A percentile compares a stretch with the other conserved stretches of the same genome.
Evolutionary conservation across 2,329 filamentous ascomycete genomes (phyloP).

Genomic region (Zarea fungicola): DNA sequence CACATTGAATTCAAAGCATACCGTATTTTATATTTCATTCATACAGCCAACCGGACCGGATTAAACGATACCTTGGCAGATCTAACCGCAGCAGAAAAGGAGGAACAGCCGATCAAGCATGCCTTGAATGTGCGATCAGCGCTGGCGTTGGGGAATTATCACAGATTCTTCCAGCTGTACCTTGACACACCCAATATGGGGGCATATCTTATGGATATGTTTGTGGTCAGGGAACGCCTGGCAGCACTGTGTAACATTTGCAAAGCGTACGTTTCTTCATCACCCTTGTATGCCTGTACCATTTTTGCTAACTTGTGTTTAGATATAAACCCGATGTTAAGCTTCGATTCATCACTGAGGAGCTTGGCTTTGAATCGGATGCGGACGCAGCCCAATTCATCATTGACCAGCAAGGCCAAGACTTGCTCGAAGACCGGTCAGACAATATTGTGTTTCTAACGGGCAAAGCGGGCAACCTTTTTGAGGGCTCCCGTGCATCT

Average conservation of each 20-base stretch:
- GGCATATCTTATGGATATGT: constrained; percentile 98
- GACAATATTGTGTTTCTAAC: constrained; percentile 69
- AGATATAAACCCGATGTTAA: constrained; percentile 92
- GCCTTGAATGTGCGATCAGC: constrained; percentile 87
- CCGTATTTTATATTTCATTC: constrained; percentile 98
- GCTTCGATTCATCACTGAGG: constrained; percentile 88
- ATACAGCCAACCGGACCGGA: constrained; percentile 95
- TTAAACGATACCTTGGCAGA: constrained; percentile 98
- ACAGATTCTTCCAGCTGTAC: constrained; percentile 96
- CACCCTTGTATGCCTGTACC: not conserved
- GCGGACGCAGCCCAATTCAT: constrained; percentile 88
- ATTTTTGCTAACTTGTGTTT: constrained; percentile 21
- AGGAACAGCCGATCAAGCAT: constrained; percentile 78
- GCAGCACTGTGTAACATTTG: constrained; percentile 87
- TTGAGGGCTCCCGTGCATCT: constrained; percentile 65
- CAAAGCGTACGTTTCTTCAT: constrained; percentile 66
- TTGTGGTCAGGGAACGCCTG: constrained; percentile 88
- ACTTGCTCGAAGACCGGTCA: constrained; percentile 70
- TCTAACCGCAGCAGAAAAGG: constrained; percentile 97
- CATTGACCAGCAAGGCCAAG: constrained; percentile 69
- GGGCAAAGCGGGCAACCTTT: constrained; percentile 65
- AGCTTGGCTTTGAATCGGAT: constrained; percentile 92
- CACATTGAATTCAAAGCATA: constrained; percentile 97
- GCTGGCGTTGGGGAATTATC: constrained; percentile 89
- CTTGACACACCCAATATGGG: constrained; percentile 94